Conservation (phyloP, 345 rosid species). For the Gynandropsis gynandra region DNA sequence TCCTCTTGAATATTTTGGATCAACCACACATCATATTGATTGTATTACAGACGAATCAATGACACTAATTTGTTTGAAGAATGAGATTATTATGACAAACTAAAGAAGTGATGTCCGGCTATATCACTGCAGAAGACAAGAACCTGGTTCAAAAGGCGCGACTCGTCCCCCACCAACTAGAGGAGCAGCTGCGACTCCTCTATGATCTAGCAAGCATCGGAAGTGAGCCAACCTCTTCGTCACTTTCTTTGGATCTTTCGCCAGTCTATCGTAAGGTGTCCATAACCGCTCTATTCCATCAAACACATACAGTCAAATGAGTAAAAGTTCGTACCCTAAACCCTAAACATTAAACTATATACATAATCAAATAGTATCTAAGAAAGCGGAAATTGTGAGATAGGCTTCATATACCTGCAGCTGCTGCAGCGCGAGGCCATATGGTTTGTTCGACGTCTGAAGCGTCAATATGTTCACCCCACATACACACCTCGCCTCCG, state of each 20-base stretch:
- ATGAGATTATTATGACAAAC: no score
- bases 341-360: no score
- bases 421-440: slow-evolving; percentile 87
- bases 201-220: slow-evolving; percentile 60
- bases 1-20: neutral
- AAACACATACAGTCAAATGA: neutral
- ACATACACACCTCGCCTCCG: slow-evolving; percentile 81
- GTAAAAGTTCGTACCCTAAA: neutral
- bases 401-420: slow-evolving; percentile 75
- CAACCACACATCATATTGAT: neutral
- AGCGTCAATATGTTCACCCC: slow-evolving; percentile 58
- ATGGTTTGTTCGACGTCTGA: slow-evolving; percentile 70
- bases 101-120: no score
- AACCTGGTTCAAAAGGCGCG: slow-evolving; percentile 51
- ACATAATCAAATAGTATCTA: neutral
- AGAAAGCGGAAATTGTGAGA: no score
- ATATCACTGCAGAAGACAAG: slow-evolving; percentile 44
- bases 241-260: slow-evolving; percentile 37
- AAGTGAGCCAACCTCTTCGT: slow-evolving; percentile 47
- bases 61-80: no score
- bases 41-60: neutral
- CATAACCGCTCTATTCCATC: slow-evolving; percentile 48
- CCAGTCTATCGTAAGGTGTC: slow-evolving; percentile 50
- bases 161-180: slow-evolving; percentile 40
- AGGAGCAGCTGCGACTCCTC: slow-evolving; percentile 70